Evolutionary conservation across 2,329 filamentous ascomycete species (phyloP).

Genomic region (Talaromyces sp.): DNA sequence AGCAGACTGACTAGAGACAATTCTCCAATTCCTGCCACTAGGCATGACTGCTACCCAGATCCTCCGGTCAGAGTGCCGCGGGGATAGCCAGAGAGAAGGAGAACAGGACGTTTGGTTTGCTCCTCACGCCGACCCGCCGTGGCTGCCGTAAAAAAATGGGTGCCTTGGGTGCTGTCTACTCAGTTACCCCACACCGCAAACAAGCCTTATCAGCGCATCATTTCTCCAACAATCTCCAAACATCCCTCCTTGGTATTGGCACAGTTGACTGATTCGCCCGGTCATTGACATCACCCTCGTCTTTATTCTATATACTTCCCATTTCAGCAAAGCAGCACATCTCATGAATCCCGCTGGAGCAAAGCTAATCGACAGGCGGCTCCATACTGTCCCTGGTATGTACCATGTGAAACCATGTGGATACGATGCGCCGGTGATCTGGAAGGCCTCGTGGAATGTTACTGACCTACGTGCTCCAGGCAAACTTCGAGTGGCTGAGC

Average conservation of each 20-base stretch:
- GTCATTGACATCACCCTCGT: not conserved
- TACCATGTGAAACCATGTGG: constrained; percentile 12
- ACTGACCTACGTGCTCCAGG: constrained; percentile 47
- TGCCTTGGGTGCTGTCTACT: too few species aligned
- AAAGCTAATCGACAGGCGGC: constrained; percentile 36
- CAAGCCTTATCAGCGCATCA: not conserved
- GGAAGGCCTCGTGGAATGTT: not conserved
- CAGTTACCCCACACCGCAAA: constrained; percentile 1
- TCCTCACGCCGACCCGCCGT: constrained; percentile 4
- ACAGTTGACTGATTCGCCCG: not conserved
- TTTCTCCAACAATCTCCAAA: constrained; percentile 10
- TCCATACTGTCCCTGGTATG: constrained; percentile 38
- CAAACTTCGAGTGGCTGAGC: constrained; percentile 70
- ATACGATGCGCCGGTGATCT: not conserved
- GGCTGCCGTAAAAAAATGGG: not conserved
- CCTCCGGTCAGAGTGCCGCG: not conserved
- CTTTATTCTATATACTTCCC: not conserved
- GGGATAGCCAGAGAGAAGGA: not conserved
- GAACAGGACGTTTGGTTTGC: not conserved
- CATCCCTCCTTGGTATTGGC: not conserved
- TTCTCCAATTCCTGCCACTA: constrained; percentile 7
- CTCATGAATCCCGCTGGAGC: constrained; percentile 28
- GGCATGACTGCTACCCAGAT: not conserved
- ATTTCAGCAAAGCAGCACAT: not conserved
- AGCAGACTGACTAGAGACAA: not conserved